Evolutionary conservation across 2,329 filamentous ascomycete species (phyloP), one percentile per base, ranked within the genome.

Genomic region (Clarireedia hainanense): DNA sequence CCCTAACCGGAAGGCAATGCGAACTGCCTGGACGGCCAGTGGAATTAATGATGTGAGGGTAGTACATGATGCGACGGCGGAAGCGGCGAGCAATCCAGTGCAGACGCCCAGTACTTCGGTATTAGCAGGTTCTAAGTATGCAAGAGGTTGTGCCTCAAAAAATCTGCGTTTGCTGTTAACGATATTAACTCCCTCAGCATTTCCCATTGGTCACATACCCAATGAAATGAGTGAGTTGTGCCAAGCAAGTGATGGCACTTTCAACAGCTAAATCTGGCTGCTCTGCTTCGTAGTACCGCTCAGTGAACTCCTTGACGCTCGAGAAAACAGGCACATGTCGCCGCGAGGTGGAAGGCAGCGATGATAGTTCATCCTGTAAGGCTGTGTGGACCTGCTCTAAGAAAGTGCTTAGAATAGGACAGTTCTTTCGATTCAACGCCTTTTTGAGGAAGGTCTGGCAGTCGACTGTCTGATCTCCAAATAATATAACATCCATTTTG

Each of bases 181-280:
- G 40, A 20, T 4, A 20, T 46, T 10, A 6, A 27, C 10, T 5
- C 2, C 1, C 5, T 30, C 20, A 1, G 5, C 10, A 9, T 14
- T 45, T 34, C n/a, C 26, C 6, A 45, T 4, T 5, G 20, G 6
- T 20, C n/a, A 73, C 79, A 63, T 74, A 85, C 77, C 85, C 81
- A 61, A 88, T 84, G 70, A 84, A 87, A 67, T 87, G 83, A 48
- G 79, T 80, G 52, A 88, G 70, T 68, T 88, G 84, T 53, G 82
- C 75, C 60, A 85, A 76, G 56, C 81, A 84, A 42, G 86, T 74
- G 62, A 88, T 72, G 23, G 79, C 81, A 61, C 81, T 84, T 66
- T 87, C 84, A 39, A 87, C 69, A 46, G 81, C 81, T 2, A 82
- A 75, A 59, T 82, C 76, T 68, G 82, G 85, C 58, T 74, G 61